Evolutionary conservation across 83 land plant species (phyloP).

Genomic region (Diphasiastrum complanatum): DNA sequence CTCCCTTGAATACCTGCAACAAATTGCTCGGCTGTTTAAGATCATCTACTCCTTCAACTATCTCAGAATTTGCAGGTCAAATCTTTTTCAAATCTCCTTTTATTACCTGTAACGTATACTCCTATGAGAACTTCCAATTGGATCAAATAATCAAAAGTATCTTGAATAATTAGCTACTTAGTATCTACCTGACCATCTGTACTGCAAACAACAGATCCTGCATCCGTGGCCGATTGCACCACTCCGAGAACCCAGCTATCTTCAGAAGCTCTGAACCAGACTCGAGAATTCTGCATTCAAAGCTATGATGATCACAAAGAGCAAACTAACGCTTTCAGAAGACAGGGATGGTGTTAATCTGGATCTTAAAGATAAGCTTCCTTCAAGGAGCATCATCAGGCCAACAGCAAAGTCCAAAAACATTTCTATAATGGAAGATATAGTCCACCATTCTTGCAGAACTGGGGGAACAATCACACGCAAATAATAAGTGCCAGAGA

Average conservation of each 20-base stretch:
- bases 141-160: not conserved
- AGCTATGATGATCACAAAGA: too few relatives aligned
- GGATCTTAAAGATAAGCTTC: conserved; percentile 41
- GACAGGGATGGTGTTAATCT: not conserved
- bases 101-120: not conserved
- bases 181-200: conserved; percentile 52
- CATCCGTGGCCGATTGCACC: conserved; percentile 48
- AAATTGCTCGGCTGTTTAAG: conserved; percentile 1
- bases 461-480: too few relatives aligned
- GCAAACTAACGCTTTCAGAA: not conserved
- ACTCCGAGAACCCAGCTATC: conserved; percentile 59
- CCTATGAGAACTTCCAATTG: not conserved
- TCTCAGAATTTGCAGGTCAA: not conserved
- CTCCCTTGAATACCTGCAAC: conserved; percentile 47
- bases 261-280: conserved; percentile 57
- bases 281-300: conserved; percentile 66
- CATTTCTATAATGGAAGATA: too few relatives aligned
- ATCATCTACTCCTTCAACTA: conserved; percentile 17
- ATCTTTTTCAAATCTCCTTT: too few relatives aligned
- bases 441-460: too few relatives aligned
- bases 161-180: not conserved
- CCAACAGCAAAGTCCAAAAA: too few relatives aligned
- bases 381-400: too few relatives aligned
- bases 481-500: too few relatives aligned
- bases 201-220: conserved; percentile 38